Percentiles rank a stretch among this genome's conserved stretches.
These are phyloP conservation scores for Tylopilus vinaceipallidus DNA, from an alignment of 768 basidiomycete genomes.

Conservation along the genomic window DNA sequence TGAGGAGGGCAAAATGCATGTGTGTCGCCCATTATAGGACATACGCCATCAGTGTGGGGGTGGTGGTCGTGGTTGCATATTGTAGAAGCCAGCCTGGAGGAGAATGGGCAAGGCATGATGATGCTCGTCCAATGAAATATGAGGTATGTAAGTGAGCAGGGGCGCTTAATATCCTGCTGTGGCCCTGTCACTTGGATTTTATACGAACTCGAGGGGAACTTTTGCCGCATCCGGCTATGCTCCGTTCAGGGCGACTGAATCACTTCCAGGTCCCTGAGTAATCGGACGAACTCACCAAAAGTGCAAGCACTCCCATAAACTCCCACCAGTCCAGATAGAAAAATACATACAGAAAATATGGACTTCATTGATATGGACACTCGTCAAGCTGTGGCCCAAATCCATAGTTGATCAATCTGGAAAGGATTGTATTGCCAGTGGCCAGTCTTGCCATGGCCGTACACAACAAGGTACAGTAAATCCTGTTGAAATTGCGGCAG, in stretches of 20 bases:
- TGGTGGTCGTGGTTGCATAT: conserved; percentile 13
- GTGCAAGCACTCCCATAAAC: neutral
- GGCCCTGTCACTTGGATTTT: conserved; percentile 9
- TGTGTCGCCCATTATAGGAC: conserved; percentile 42
- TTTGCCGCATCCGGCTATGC: neutral
- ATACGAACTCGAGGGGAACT: conserved; percentile 3
- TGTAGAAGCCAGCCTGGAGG: conserved; percentile 6
- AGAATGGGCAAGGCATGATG: conserved; percentile 17
- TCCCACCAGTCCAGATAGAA: neutral
- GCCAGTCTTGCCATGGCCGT: neutral
- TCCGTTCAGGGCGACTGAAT: neutral
- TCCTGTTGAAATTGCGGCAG: too few species aligned
- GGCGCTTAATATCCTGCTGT: neutral
- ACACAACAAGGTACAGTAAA: conserved; percentile 20
- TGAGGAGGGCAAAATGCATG: conserved; percentile 47
- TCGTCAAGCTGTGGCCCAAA: neutral
- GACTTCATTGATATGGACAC: conserved; percentile 20
- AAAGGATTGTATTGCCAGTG: neutral
- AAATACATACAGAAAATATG: conserved; percentile 8
- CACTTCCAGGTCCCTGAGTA: neutral
- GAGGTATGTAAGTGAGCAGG: neutral
- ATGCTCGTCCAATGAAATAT: neutral
- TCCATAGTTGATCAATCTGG: neutral
- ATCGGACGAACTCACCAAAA: neutral
- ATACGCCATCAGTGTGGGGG: conserved; percentile 23